Evolutionary conservation across 2,329 filamentous ascomycete genomes (phyloP), one percentile per base, ranked within the genome.

Genomic region (Aspergillus sp.): DNA sequence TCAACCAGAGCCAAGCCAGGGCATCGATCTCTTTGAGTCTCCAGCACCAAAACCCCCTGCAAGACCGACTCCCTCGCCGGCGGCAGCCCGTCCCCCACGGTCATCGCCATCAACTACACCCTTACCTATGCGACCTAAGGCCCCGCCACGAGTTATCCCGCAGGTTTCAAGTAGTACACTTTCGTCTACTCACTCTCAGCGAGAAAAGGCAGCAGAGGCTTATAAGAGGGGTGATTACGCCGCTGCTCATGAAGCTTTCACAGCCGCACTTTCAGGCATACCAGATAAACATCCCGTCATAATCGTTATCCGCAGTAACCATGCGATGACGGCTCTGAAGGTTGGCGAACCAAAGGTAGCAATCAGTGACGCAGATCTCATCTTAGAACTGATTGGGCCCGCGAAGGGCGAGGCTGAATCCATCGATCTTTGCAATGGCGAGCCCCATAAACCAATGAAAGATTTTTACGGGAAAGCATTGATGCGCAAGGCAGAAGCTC

Each of bases 221-320:
- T 98, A 96, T 78, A 98, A 97, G 76, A 87, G 91, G 37, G 95
- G 95, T 35, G 95, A 99, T 73, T 99, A 91, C 73, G 89, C 90
- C 17, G 84, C 90, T 9, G 95, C 95, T 0, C 91, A 97, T 68
- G 82, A 86, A 19, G 88, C 89, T 1, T 99, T 98, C 73, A 87
- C 90, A 0, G 84, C 85, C 31, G 91, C 95, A 1, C 79, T 99
- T 3, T 79, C 83, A 1, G 84, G 86, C 39, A 81, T 99, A 33
- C 95, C 95, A 1, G 75, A 84, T 14, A 83, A 82, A 4, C 95
- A 99, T 71, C 93, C 93, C 0, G 81, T 98, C 23, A 86, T 86
- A 17, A 95, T 98, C 58, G 81, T 98, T n/a, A 83, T 98, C 6
- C 85, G 96, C 21, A 93, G 90, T 66, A 99, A 99, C 72, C 90